Evolutionary conservation across 768 basidiomycete species (phyloP), one percentile per base, ranked within the genome.

Genomic region (Leucosporidium yakuticum): DNA sequence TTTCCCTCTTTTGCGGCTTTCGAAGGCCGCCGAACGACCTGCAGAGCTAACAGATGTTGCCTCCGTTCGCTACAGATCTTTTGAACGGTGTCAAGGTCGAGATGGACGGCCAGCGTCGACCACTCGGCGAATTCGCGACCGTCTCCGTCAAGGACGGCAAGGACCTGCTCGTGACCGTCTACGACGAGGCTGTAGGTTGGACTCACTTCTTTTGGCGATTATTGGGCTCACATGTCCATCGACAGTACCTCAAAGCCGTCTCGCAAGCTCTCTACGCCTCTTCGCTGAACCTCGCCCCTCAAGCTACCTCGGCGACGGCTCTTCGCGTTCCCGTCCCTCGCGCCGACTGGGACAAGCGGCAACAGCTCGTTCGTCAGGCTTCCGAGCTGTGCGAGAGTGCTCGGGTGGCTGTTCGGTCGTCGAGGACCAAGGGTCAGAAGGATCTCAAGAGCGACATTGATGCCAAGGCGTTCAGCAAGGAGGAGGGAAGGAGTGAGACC

Each of bases 401-500:
- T 19, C 25, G 71, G 49, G 65, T 66, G 29, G 53, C 67, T 2
- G 57, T 72, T 0, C 27, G 71, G 23, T 57, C 61, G 55, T 39
- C 54, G 7, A 29, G 71, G 55, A 63, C 48, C 48, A 68, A 72
- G 39, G 71, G 67, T 20, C 71, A 72, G 71, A 72, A 72, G 62
- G 67, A 72, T 29, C 69, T 72, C 67, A 72, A 72, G 68, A 54
- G 32, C 29, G 71, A 72, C 32, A 25, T 64, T 12, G 71, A 72
- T 34, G 25, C 3, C 1, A 71, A 71, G 67, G 51, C 65, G 0
- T 31, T 71, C 27, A 64, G 67, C 8, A 72, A 65, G 59, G 62
- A 63, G 1, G 71, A 72, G 49, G 71, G 59, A 6, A 23, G 65
- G 51, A 14, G 14, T 0, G 71, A 72, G 53, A 48, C 36, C 9